These are phyloP conservation scores for Paulownia fortunei DNA, from an alignment of 257 asterid species.

Conservation along the genomic window DNA sequence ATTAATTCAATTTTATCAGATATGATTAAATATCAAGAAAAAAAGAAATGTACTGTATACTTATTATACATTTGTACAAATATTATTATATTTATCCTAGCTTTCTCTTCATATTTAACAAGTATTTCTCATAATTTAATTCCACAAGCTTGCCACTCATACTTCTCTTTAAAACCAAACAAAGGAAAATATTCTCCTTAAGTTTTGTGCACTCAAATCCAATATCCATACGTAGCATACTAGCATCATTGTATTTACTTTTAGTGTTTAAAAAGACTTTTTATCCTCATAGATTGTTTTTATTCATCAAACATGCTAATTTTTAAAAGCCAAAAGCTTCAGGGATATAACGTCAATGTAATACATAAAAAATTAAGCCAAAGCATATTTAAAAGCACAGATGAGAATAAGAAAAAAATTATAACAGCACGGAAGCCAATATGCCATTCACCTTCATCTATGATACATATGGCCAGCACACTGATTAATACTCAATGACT, in stretches of 20 bases:
- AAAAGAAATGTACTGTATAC: too few relatives aligned
- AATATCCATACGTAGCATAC: background rate
- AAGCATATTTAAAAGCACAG: background rate
- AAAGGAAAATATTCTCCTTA: background rate
- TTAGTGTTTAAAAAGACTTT: background rate
- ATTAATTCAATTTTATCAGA: too few relatives aligned
- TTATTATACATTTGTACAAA: background rate
- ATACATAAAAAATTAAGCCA: background rate
- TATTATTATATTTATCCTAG: background rate
- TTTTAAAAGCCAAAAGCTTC: background rate
- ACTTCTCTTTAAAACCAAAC: background rate
- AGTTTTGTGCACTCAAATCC: background rate
- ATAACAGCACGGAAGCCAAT: background rate
- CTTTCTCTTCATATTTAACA: too few relatives aligned
- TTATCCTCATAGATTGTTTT: background rate
- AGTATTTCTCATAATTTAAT: background rate
- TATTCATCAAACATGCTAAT: background rate
- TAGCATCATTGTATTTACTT: background rate
- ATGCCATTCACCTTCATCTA: background rate
- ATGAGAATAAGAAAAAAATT: background rate
- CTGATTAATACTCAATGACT: background rate
- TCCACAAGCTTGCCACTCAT: background rate
- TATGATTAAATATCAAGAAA: too few relatives aligned
- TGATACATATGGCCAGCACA: background rate
- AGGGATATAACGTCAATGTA: background rate